Evolutionary conservation across 108 stramenopile species (phyloP).

Genomic region (Cylindrotheca closterium): DNA sequence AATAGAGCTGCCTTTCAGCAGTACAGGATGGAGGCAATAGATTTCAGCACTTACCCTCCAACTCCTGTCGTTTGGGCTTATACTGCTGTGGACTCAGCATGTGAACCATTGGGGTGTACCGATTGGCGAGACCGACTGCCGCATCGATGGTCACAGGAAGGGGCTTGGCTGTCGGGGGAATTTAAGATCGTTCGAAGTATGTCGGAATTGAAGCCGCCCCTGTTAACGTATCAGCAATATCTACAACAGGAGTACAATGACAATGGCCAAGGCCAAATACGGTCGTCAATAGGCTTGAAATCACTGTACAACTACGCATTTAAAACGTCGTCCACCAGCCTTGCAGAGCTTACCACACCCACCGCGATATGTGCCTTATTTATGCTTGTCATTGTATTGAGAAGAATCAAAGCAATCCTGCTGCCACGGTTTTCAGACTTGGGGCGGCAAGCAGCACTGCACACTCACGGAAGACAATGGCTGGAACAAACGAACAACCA

Average conservation of each 20-base stretch:
- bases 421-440: constrained; percentile 59
- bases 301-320: constrained; percentile 46
- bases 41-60: constrained; percentile 36
- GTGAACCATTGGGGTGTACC: constrained; percentile 29
- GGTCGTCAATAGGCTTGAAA: too few species aligned
- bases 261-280: neutral
- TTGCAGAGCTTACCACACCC: constrained; percentile 44
- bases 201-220: constrained; percentile 13
- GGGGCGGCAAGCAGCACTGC: constrained; percentile 50
- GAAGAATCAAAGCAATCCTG: constrained; percentile 56
- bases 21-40: constrained; percentile 6
- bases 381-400: constrained; percentile 46
- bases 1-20: too few species aligned
- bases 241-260: neutral
- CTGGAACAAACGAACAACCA: constrained; percentile 43
- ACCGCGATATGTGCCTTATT: constrained; percentile 30
- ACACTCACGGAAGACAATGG: constrained; percentile 72
- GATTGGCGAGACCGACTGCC: constrained; percentile 31
- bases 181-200: constrained; percentile 12
- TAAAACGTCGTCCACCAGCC: constrained; percentile 47
- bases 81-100: constrained; percentile 27
- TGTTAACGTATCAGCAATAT: constrained; percentile 23
- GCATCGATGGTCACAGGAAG: constrained; percentile 2
- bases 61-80: constrained; percentile 31
- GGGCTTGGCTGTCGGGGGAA: constrained; percentile 29